Percentiles rank a stretch among this genome's conserved stretches.
phyloP scores from a whole-genome alignment of 2,329 filamentous ascomycete genomes.

The Pyrenophora tritici-repentis region DNA sequence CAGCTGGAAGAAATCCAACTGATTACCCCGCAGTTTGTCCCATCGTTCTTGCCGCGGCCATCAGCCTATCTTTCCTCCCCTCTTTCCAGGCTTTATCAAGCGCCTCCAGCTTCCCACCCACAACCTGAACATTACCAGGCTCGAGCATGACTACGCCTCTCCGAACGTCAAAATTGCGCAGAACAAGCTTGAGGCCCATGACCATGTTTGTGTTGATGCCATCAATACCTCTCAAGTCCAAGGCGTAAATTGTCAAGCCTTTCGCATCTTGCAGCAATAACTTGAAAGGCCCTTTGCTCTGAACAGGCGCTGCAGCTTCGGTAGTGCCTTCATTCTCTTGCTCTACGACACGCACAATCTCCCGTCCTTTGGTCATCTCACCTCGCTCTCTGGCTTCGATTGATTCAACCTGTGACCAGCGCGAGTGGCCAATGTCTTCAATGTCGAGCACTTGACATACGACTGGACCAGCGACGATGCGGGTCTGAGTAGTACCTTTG shows the following conservation, averaged over 20 bases:
- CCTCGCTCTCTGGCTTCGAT: conserved; percentile 75
- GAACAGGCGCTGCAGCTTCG: conserved; percentile 26
- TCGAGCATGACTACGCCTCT: conserved; percentile 81
- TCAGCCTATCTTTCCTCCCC: conserved; percentile 70
- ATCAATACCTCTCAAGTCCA: conserved; percentile 72
- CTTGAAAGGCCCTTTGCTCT: conserved; percentile 70
- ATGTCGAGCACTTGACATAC: conserved; percentile 84
- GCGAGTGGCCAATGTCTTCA: conserved; percentile 77
- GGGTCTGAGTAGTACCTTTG: conserved; percentile 61
- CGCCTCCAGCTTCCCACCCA: conserved; percentile 86
- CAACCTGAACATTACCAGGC: conserved; percentile 66
- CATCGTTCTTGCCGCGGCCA: conserved; percentile 56
- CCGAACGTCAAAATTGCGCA: conserved; percentile 70
- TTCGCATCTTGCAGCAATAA: conserved; percentile 78
- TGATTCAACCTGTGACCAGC: conserved; percentile 86
- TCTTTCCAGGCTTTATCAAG: conserved; percentile 80
- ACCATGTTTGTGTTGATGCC: conserved; percentile 68
- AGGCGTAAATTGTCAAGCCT: conserved; percentile 68
- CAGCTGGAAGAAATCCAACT: background rate
- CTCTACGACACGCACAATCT: conserved; percentile 75
- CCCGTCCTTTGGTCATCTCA: conserved; percentile 74
- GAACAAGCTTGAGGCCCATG: conserved; percentile 81
- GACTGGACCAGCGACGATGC: conserved; percentile 64
- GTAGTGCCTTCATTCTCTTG: conserved; percentile 53
- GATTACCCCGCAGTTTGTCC: background rate